These are phyloP conservation scores for Phytophthora pisi DNA, from an alignment of 352 stramenopile species.

Conservation along the genomic window DNA sequence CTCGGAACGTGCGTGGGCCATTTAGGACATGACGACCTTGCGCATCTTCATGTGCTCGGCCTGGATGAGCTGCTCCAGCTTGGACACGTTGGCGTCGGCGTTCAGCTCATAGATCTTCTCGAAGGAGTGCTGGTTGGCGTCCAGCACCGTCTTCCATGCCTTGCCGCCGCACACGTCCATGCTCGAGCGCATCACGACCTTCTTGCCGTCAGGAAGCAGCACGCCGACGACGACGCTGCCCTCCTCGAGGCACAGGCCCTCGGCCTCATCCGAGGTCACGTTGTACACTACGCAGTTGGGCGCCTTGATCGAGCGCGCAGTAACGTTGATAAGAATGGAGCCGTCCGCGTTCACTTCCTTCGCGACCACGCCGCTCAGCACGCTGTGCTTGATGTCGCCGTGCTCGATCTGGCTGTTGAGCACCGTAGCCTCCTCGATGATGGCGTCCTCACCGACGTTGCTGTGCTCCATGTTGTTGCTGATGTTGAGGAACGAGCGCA, in stretches of 20 bases:
- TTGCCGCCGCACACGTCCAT: slow-evolving; percentile 94
- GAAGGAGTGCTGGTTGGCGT: slow-evolving; percentile 94
- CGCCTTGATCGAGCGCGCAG: slow-evolving; percentile 95
- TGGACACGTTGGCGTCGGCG: slow-evolving; percentile 81
- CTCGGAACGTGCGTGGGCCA: slow-evolving; percentile 4
- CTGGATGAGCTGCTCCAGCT: slow-evolving; percentile 88
- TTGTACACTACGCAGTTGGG: slow-evolving; percentile 98
- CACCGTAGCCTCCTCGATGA: slow-evolving; percentile 71
- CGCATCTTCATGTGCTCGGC: slow-evolving; percentile 81
- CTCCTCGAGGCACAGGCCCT: slow-evolving; percentile 91
- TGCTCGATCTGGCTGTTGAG: slow-evolving; percentile 80
- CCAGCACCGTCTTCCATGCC: slow-evolving; percentile 93
- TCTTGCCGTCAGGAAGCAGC: slow-evolving; percentile 90
- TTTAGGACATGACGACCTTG: slow-evolving; percentile 71
- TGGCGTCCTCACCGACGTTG: slow-evolving; percentile 60
- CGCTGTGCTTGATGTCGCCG: slow-evolving; percentile 71
- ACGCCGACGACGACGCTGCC: slow-evolving; percentile 96
- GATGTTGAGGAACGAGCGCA: slow-evolving; percentile 84
- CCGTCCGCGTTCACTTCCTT: slow-evolving; percentile 92
- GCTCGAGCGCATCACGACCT: slow-evolving; percentile 92
- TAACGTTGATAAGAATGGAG: slow-evolving; percentile 98
- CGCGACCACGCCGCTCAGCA: slow-evolving; percentile 92
- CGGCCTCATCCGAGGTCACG: slow-evolving; percentile 91
- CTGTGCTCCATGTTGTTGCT: slow-evolving; percentile 80
- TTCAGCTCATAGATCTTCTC: slow-evolving; percentile 96